Base-by-base conservation (phyloP, 75 land plant species). In the Adiantum capillusveneris region DNA sequence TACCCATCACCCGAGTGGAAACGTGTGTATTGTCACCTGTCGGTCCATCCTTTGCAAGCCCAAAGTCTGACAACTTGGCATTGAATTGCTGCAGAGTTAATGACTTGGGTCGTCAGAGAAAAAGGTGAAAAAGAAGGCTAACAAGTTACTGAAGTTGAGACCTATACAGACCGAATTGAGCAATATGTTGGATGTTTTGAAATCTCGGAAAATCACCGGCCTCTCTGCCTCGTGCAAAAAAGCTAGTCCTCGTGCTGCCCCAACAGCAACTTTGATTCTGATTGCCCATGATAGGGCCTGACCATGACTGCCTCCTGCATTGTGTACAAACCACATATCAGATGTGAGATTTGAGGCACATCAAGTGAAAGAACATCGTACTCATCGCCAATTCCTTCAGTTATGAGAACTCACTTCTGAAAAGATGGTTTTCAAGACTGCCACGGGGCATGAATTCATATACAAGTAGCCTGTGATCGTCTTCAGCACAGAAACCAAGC, bases 361-460 rank as follows among this genome's bases (percentile, higher is more conserved):
- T 11, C 11, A 16, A 42, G 44, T 42, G 49, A 21, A n/a, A 28
- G 6, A 20, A 7, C 11, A 49, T 19, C 24, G 39, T 21, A 21
- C 31, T 14, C 22, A 1, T 25, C 44, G 5, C 16, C 29, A 62
- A 16, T 6, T 25, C 24, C 1, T 12, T 5, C 0, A 48, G 24
- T 25, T 19, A 25, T 29, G 0, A 2, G 2, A 29, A 29, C 66
- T 56, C 58, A 71, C 74, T 57, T 58, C 64, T 53, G 52, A 73
- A 76, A n/a, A 81, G 73, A 54, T 73, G 83, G 59, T 81, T 65
- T 46, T 73, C 79, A 27, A 81, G 67, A 64, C 81, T 78, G 0
- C 84, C 84, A 27, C 64, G 63, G 19, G 67, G 70, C 84, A 81
- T 77, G 65, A 61, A 81, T 43, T 81, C 84, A 44, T 81, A 81